Conservation (phyloP, 2,329 filamentous ascomycete species). For the Xylaria sp. region DNA sequence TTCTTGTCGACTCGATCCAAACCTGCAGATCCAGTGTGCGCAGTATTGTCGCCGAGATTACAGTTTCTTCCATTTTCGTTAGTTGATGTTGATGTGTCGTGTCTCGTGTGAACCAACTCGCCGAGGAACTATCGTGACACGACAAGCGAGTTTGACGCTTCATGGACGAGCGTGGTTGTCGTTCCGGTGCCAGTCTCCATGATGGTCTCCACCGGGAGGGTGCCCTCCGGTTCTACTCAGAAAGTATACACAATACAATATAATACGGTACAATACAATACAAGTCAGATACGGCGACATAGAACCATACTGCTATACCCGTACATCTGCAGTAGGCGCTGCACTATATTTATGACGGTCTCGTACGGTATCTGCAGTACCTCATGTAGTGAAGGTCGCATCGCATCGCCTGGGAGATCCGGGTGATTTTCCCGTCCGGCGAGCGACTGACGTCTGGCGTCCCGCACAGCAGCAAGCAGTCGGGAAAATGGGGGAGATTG, state of each 20-base stretch:
- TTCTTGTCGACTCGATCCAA: slow-evolving; percentile 15
- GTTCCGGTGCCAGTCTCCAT: neutral
- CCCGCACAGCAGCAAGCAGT: slow-evolving; percentile 2
- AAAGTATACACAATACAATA: neutral
- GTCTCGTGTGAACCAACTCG: slow-evolving; percentile 1
- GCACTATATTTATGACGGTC: slow-evolving; percentile 13
- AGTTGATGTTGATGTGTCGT: neutral
- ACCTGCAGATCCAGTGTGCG: neutral
- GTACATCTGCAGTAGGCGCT: neutral
- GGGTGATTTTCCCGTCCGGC: slow-evolving; percentile 32
- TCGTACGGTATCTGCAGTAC: neutral
- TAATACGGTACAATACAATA: neutral
- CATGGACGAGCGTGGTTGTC: neutral
- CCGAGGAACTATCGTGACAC: slow-evolving; percentile 7
- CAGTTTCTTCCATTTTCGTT: neutral
- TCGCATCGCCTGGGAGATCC: slow-evolving; percentile 25
- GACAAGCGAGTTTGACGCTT: neutral
- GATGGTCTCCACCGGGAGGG: neutral
- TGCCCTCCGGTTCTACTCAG: neutral
- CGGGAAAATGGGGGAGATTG: neutral
- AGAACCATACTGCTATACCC: neutral
- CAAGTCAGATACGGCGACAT: neutral
- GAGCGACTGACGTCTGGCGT: slow-evolving; percentile 15
- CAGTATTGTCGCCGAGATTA: neutral
- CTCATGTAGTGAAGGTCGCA: neutral